These are phyloP conservation scores for Neurospora sp. DNA, from an alignment of 495 filamentous ascomycete species.

Conservation along the genomic window DNA sequence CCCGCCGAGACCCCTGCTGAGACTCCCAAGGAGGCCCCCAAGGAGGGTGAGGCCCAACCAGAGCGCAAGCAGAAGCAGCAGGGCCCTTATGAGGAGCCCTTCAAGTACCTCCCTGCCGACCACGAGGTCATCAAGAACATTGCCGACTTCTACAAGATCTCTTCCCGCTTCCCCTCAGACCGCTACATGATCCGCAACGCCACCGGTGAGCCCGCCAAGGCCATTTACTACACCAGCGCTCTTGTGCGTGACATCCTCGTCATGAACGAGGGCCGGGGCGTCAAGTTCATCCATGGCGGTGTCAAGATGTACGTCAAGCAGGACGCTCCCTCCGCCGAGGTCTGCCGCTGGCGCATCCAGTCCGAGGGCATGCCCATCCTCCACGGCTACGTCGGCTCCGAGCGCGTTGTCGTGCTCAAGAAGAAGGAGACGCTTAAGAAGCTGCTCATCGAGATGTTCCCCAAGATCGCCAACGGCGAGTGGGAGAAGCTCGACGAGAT, in stretches of 20 bases:
- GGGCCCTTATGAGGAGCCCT: constrained; percentile 69
- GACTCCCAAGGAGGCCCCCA: constrained; percentile 4
- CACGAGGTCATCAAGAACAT: constrained; percentile 68
- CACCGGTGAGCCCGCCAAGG: constrained; percentile 67
- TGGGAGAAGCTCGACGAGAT: constrained; percentile 79
- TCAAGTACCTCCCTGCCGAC: constrained; percentile 69
- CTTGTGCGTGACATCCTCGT: constrained; percentile 72
- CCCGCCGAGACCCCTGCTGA: constrained; percentile 10
- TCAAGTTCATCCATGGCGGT: constrained; percentile 93
- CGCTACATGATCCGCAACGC: constrained; percentile 96
- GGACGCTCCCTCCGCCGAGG: constrained; percentile 71
- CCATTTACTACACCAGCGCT: constrained; percentile 90
- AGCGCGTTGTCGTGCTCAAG: constrained; percentile 61
- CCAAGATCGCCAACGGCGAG: constrained; percentile 56
- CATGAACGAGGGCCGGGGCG: constrained; percentile 74
- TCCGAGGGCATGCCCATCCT: constrained; percentile 81
- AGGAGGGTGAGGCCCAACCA: background rate
- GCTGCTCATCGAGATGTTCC: constrained; percentile 91
- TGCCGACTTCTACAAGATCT: constrained; percentile 71
- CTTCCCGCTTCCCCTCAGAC: constrained; percentile 70
- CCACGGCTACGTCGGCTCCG: constrained; percentile 76
- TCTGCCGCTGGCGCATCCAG: constrained; percentile 92
- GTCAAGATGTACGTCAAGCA: constrained; percentile 99
- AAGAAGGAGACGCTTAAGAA: constrained; percentile 66
- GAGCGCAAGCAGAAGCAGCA: constrained; percentile 29